These are phyloP conservation scores for Boletus sp. DNA, from an alignment of 1,284 basidiomycete species.

Conservation along the genomic window DNA sequence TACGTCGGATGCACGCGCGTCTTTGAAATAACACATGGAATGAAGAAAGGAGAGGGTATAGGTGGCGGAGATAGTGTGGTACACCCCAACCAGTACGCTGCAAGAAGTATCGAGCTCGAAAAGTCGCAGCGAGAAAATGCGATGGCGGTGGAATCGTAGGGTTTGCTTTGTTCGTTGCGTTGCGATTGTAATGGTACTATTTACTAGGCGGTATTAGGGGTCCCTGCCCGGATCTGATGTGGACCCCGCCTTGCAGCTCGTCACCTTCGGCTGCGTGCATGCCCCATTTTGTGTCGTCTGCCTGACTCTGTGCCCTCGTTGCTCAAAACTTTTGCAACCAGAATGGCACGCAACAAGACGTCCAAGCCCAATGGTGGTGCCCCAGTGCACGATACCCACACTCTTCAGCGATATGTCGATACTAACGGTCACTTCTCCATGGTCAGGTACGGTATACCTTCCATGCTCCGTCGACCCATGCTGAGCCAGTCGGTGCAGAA, in stretches of 20 bases:
- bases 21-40: constrained; percentile 91
- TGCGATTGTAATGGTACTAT: neutral
- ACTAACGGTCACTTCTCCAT: constrained; percentile 93
- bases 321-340: constrained; percentile 2
- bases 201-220: constrained; percentile 18
- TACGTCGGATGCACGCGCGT: constrained; percentile 97
- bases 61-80: constrained; percentile 86
- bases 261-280: constrained; percentile 4
- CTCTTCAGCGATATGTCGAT: constrained; percentile 81
- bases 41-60: constrained; percentile 88
- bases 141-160: constrained; percentile 28
- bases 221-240: neutral
- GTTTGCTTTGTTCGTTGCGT: neutral
- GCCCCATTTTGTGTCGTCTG: constrained; percentile 34
- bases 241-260: constrained; percentile 20
- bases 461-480: constrained; percentile 14
- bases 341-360: constrained; percentile 26
- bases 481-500: constrained; percentile 49
- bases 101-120: constrained; percentile 63
- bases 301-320: constrained; percentile 7
- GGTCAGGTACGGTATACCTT: constrained; percentile 62
- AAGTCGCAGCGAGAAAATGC: constrained; percentile 36
- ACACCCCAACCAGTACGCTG: constrained; percentile 89
- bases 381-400: constrained; percentile 32
- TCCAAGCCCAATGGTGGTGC: constrained; percentile 31